Evolutionary conservation across 2,329 filamentous ascomycete species (phyloP).

Genomic region (Penicillium crustosum): DNA sequence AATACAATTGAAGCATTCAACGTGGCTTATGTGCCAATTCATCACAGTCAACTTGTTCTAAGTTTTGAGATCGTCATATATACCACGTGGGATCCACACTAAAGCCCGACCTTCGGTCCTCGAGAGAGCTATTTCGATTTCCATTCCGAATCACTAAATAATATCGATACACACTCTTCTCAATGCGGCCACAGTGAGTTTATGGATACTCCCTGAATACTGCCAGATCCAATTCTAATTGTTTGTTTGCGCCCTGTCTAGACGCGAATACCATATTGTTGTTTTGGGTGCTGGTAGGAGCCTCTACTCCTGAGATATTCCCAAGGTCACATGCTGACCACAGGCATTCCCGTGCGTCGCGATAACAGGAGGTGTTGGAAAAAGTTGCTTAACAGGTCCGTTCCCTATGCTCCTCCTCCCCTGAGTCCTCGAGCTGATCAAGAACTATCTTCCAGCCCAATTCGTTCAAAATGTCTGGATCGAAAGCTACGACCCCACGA

Average conservation of each 20-base stretch:
- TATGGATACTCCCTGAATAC: not conserved
- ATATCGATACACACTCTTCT: conserved; percentile 6
- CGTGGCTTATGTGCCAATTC: not conserved
- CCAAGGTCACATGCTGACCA: conserved; percentile 19
- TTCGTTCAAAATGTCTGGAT: conserved; percentile 95
- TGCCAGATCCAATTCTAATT: conserved; percentile 22
- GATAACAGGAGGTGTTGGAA: conserved; percentile 75
- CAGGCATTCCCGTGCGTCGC: conserved; percentile 10
- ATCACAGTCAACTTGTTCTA: not conserved
- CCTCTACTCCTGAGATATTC: conserved; percentile 10
- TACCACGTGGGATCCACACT: conserved; percentile 10
- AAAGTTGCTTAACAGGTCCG: conserved; percentile 85
- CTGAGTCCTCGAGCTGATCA: conserved; percentile 14
- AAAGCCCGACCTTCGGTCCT: not conserved
- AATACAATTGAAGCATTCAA: not conserved
- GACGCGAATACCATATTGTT: conserved; percentile 78
- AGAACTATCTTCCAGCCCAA: conserved; percentile 61
- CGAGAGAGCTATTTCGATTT: not conserved
- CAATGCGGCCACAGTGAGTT: conserved; percentile 42
- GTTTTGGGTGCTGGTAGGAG: conserved; percentile 71
- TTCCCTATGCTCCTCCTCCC: not conserved
- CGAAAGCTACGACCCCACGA: conserved; percentile 84
- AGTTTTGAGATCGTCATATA: not conserved
- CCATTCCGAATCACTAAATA: not conserved
- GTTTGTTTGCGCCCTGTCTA: conserved; percentile 32